Evolutionary conservation across 2,329 filamentous ascomycete species (phyloP).

Genomic region (Magnaporthiopsis incrustans): DNA sequence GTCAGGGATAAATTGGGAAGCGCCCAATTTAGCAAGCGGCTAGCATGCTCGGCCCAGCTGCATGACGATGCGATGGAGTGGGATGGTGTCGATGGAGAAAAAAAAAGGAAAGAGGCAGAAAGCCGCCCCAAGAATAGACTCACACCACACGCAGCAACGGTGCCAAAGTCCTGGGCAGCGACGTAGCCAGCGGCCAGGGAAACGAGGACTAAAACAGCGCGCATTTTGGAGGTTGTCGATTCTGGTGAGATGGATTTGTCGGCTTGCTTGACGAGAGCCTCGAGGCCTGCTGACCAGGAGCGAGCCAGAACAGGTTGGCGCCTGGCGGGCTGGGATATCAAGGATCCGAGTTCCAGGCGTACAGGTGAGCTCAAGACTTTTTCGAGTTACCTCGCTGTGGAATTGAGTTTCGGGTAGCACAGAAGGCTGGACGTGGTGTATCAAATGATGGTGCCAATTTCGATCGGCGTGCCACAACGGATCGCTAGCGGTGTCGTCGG

Average conservation of each 20-base stretch:
- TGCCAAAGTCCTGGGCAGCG: conserved; percentile 2
- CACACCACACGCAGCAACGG: conserved; percentile 2
- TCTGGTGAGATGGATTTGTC: background rate
- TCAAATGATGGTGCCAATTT: background rate
- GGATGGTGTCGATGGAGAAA: too few relatives aligned
- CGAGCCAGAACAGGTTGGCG: background rate
- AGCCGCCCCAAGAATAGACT: background rate
- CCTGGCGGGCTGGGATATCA: background rate
- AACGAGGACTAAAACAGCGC: background rate
- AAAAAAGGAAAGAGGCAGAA: background rate
- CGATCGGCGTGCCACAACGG: background rate
- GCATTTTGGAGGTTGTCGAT: background rate
- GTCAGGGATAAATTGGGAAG: background rate
- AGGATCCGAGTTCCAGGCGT: background rate
- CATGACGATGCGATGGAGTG: too few relatives aligned
- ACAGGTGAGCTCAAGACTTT: background rate
- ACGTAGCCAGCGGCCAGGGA: conserved; percentile 2
- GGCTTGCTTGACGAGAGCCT: background rate
- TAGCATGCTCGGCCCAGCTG: background rate
- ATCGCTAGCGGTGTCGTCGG: background rate
- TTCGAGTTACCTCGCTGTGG: background rate
- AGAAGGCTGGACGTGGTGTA: background rate
- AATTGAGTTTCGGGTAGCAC: background rate
- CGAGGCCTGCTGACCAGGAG: background rate
- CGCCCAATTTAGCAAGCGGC: background rate